Evolutionary conservation across 2,329 filamentous ascomycete genomes (phyloP).

Genomic region (Pseudohalonectria lignicola): DNA sequence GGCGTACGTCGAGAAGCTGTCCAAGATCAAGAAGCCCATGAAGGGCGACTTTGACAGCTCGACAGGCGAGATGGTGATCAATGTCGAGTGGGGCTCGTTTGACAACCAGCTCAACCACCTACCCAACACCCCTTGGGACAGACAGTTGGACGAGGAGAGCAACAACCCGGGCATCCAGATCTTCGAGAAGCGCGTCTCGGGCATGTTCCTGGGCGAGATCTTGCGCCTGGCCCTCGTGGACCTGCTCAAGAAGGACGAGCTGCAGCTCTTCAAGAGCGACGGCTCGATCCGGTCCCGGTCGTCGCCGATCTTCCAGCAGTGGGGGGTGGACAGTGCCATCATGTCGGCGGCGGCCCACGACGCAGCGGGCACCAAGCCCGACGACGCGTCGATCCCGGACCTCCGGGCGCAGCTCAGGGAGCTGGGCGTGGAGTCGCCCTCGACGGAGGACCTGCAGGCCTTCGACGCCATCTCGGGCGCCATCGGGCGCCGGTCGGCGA

Average conservation of each 20-base stretch:
- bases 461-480: slow-evolving; percentile 76
- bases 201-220: slow-evolving; percentile 97
- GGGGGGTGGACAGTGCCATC: slow-evolving; percentile 86
- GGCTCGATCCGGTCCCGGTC: slow-evolving; percentile 47
- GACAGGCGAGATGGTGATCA: slow-evolving; percentile 93
- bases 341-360: slow-evolving; percentile 79
- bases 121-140: slow-evolving; percentile 76
- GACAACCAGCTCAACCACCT: slow-evolving; percentile 87
- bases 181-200: slow-evolving; percentile 97
- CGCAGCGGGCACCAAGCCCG: too few relatives aligned
- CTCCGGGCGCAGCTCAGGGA: slow-evolving; percentile 71
- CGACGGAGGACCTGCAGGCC: slow-evolving; percentile 73
- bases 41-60: slow-evolving; percentile 62
- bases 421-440: slow-evolving; percentile 65
- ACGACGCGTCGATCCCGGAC: slow-evolving; percentile 56
- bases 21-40: slow-evolving; percentile 70
- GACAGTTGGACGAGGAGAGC: slow-evolving; percentile 64
- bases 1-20: slow-evolving; percentile 87
- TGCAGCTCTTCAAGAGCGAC: slow-evolving; percentile 68
- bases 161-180: slow-evolving; percentile 93
- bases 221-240: slow-evolving; percentile 66
- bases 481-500: slow-evolving; percentile 78
- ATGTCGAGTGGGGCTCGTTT: slow-evolving; percentile 97
- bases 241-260: slow-evolving; percentile 55
- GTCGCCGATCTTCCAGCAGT: slow-evolving; percentile 63